Percentiles rank a stretch among this genome's conserved stretches.
Conservation (phyloP, 2,329 filamentous ascomycete species). For the Akanthomyces dipterigenus region DNA sequence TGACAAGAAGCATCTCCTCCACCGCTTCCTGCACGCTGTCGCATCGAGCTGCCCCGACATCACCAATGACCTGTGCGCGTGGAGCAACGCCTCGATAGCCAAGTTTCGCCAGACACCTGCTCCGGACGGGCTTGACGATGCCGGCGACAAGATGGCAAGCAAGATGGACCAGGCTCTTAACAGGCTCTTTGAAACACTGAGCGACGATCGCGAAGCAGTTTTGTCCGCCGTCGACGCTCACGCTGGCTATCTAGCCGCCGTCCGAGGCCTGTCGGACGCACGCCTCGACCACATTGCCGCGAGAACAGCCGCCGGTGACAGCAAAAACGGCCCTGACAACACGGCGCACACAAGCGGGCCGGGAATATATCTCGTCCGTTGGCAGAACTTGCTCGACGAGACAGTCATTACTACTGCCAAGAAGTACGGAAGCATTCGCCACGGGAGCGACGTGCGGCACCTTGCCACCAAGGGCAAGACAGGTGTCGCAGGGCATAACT, state of each 20-base stretch:
- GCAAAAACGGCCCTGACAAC: constrained; percentile 26
- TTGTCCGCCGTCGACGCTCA: constrained; percentile 52
- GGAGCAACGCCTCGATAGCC: constrained; percentile 50
- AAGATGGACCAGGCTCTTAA: constrained; percentile 34
- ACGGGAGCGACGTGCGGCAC: constrained; percentile 45
- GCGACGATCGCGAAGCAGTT: constrained; percentile 39
- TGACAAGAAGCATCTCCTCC: constrained; percentile 55
- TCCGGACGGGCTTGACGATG: constrained; percentile 2
- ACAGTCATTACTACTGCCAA: constrained; percentile 52
- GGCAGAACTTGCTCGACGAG: constrained; percentile 65
- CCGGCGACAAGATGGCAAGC: constrained; percentile 16
- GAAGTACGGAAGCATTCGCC: constrained; percentile 31
- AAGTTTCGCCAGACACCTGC: constrained; percentile 45
- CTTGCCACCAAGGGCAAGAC: constrained; percentile 37
- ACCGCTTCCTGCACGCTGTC: constrained; percentile 66
- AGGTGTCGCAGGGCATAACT: constrained; percentile 20
- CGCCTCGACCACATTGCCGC: constrained; percentile 54
- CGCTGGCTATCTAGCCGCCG: constrained; percentile 48
- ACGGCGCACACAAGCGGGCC: constrained; percentile 41
- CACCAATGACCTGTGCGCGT: constrained; percentile 52
- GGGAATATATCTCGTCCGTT: constrained; percentile 64
- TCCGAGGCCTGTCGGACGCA: constrained; percentile 45
- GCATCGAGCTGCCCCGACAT: constrained; percentile 62
- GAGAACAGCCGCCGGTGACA: constrained; percentile 3
- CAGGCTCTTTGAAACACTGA: constrained; percentile 39